Evolutionary conservation across 257 asterid genomes (phyloP).

Genomic region (Cinchona pubescens): DNA sequence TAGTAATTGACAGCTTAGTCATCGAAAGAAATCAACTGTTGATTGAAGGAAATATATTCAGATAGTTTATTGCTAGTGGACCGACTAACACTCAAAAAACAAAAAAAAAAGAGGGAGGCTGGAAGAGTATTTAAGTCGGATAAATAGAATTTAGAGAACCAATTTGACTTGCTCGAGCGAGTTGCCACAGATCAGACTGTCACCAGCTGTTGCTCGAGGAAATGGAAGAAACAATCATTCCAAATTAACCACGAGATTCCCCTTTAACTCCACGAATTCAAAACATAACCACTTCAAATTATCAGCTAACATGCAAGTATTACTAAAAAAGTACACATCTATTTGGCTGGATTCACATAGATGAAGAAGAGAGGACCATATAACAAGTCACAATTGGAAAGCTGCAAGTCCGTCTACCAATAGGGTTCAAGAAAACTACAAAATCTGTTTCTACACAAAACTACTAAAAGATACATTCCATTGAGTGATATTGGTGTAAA

Average conservation of each 20-base stretch:
- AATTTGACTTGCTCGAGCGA: neutral
- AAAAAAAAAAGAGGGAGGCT: neutral
- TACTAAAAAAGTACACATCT: neutral
- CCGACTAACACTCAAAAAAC: no score
- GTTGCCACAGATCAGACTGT: neutral
- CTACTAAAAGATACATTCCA: constrained; percentile 12
- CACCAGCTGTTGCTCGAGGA: neutral
- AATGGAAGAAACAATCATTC: neutral
- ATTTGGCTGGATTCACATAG: neutral
- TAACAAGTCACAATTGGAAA: neutral
- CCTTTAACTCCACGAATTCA: neutral
- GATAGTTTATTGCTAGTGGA: neutral
- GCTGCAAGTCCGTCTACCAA: neutral
- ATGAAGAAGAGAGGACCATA: neutral
- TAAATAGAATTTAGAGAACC: neutral
- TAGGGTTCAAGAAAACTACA: neutral
- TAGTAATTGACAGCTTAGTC: no score
- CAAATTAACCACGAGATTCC: neutral
- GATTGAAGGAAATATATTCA: neutral
- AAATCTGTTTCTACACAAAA: constrained; percentile 2
- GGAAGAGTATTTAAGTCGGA: neutral
- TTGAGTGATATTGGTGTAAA: neutral
- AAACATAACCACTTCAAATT: neutral
- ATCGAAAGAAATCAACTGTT: neutral
- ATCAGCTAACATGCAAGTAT: neutral